Evolutionary conservation across 1,284 basidiomycete genomes (phyloP).

Genomic region (Cystobasidium slooffiae): DNA sequence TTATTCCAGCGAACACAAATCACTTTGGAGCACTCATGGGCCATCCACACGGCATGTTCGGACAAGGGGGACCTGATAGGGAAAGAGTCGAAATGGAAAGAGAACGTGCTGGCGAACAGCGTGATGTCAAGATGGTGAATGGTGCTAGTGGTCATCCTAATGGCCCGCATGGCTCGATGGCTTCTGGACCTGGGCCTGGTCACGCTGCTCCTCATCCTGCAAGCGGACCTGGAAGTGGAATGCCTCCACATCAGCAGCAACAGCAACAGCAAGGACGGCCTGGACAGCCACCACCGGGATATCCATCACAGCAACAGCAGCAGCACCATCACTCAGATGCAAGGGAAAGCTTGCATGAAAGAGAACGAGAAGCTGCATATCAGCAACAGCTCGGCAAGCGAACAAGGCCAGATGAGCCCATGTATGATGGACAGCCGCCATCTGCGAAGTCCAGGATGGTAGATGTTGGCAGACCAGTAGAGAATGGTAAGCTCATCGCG

Average conservation of each 20-base stretch:
- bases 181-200: neutral
- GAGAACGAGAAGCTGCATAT: conserved; percentile 11
- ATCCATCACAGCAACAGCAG: conserved; percentile 1
- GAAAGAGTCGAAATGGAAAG: conserved; percentile 18
- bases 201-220: conserved; percentile 9
- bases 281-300: neutral
- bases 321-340: conserved; percentile 5
- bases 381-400: conserved; percentile 38
- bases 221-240: conserved; percentile 4
- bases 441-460: conserved; percentile 22
- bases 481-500: conserved; percentile 4
- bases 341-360: neutral
- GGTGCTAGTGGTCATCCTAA: neutral
- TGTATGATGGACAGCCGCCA: conserved; percentile 28
- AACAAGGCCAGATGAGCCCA: conserved; percentile 23
- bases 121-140: conserved; percentile 13
- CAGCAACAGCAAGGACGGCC: conserved; percentile 16
- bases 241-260: too few species aligned
- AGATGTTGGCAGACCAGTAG: conserved; percentile 14
- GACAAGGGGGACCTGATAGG: conserved; percentile 28
- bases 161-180: neutral
- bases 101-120: conserved; percentile 10
- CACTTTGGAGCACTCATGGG: conserved; percentile 44
- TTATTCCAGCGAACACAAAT: conserved; percentile 54
- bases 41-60: conserved; percentile 41